Evolutionary conservation across 768 basidiomycete genomes (phyloP), one percentile per base, ranked within the genome.

Genomic region (Galerina marginata): DNA sequence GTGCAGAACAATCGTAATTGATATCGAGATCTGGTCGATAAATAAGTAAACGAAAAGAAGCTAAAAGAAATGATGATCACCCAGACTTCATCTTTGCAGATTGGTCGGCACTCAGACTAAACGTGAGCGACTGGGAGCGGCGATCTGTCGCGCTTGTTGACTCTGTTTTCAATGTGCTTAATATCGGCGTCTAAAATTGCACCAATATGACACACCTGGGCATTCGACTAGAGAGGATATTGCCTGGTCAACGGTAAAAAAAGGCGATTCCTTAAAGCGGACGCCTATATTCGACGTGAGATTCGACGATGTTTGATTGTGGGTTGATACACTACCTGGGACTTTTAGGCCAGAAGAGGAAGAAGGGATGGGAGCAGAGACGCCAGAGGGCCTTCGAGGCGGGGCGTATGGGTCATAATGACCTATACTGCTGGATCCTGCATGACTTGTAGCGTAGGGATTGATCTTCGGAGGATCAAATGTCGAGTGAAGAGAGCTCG

Each of bases 1-100:
- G 95, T 96, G 79, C 94, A 95, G 74, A 91, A 96, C 7, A 96
- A 76, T 38, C 93, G 87, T 42, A 96, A 81, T 73, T 95, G 93
- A 72, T 88, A 89, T 65, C 85, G 88, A 14, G 86, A 73, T 26
- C 90, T 93, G 50, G 39, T 33, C 25, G 42, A 54, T 50, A 36
- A 54, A 40, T 37, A 58, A 40, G 45, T 67, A 52, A 37, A 16
- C 43, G 44, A 52, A 59, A 29, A 29, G 50, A 54, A 23, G 59
- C 44, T 50, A 46, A 43, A 63, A 61, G 50, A 40, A 42, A 42
- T 45, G 57, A 48, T 38, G 73, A 81, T 46, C 70, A 91, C 92
- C 77, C 81, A 23, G 84, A 78, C 60, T 74, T 79, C 52, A 95
- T 70, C 72, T 90, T 91, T 51, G 73, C 63, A 3, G 85, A 69